Conservation (phyloP, 768 basidiomycete species). For the Sistotremastrum suecicum region DNA sequence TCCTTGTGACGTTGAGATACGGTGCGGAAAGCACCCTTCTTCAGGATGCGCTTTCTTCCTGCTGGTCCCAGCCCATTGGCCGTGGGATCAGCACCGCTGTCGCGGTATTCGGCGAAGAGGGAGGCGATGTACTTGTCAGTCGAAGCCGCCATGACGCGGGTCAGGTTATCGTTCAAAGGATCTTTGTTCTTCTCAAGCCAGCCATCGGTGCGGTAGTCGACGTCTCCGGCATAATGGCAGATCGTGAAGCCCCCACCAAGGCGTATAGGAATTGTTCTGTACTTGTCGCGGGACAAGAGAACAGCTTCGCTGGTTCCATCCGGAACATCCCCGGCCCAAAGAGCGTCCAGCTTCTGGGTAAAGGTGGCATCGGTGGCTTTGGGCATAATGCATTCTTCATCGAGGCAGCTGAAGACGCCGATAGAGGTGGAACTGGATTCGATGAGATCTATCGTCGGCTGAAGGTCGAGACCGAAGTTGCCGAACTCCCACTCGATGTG, state of each 20-base stretch:
- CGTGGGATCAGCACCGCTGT: constrained; percentile 20
- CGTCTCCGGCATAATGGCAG: constrained; percentile 91
- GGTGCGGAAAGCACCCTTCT: constrained; percentile 95
- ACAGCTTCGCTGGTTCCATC: too few species aligned
- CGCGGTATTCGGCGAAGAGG: constrained; percentile 74
- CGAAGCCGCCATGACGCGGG: constrained; percentile 73
- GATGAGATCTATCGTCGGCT: constrained; percentile 97
- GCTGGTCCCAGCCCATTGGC: constrained; percentile 12
- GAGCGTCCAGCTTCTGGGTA: constrained; percentile 74
- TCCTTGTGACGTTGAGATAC: constrained; percentile 94
- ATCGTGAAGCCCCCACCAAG: constrained; percentile 93
- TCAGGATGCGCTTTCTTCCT: constrained; percentile 60
- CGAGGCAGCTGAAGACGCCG: constrained; percentile 84
- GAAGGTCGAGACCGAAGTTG: constrained; percentile 94
- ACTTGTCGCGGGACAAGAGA: constrained; percentile 38
- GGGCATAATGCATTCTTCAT: constrained; percentile 99
- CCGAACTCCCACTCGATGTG: constrained; percentile 96
- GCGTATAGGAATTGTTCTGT: constrained; percentile 49
- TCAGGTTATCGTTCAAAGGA: constrained; percentile 91
- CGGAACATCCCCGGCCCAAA: constrained; percentile 47
- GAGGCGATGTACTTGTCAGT: constrained; percentile 67
- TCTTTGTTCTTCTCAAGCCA: constrained; percentile 99
- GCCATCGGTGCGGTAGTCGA: constrained; percentile 89
- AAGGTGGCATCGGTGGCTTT: constrained; percentile 92
- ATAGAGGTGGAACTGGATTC: constrained; percentile 63